Percentiles rank a stretch among this genome's conserved stretches.
Evolutionary conservation across 164 flowering plant species (phyloP).

Genomic region (Annona squamosa): DNA sequence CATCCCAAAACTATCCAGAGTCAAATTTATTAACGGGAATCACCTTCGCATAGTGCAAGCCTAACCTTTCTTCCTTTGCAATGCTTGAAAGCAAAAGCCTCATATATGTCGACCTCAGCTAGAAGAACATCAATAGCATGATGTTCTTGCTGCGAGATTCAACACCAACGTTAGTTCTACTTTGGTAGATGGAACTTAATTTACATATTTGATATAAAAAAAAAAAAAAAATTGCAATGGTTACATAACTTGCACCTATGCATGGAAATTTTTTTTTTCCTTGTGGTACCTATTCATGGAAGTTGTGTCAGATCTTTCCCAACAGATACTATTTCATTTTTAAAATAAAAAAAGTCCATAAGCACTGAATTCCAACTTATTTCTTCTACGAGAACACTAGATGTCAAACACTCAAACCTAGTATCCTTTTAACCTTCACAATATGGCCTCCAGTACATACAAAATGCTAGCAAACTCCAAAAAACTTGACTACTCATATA

Average conservation of each 20-base stretch:
- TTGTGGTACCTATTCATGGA: no score
- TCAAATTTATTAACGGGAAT: not conserved
- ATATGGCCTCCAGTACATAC: no score
- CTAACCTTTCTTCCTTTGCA: constrained; percentile 84
- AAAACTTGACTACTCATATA: no score
- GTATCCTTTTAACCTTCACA: no score
- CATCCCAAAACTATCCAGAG: not conserved
- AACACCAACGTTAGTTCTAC: not conserved
- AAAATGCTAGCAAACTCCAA: no score
- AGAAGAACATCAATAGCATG: constrained; percentile 91
- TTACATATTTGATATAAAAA: not conserved
- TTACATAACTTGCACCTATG: not conserved
- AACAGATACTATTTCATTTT: no score
- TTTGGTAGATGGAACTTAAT: not conserved
- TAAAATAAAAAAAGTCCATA: no score
- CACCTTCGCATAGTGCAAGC: constrained; percentile 97
- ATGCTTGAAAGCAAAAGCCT: constrained; percentile 92
- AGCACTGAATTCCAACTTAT: no score
- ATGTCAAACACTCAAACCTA: no score
- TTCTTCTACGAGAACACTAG: no score
- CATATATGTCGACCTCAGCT: constrained; percentile 96
- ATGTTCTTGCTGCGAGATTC: constrained; percentile 72
- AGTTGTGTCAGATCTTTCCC: no score
- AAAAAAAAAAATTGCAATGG: not conserved
- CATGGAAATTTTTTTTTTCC: no score